Conservation (phyloP, 2,329 filamentous ascomycete species). For the Trichoderma breve region DNA sequence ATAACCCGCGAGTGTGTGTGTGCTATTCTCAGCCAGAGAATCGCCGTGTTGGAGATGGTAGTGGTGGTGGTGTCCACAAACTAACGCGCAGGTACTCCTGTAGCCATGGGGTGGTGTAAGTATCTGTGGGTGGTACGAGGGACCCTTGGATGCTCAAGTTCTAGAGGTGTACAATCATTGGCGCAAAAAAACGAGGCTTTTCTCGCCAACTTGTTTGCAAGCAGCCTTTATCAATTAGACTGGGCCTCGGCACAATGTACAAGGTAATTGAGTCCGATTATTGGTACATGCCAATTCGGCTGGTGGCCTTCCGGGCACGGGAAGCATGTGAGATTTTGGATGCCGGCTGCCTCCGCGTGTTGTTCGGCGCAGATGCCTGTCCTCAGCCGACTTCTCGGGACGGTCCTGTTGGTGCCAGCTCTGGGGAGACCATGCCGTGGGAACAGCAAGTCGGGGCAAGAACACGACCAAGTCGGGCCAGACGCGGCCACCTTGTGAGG, state of each 20-base stretch:
- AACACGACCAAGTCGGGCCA: neutral
- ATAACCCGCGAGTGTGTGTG: conserved; percentile 4
- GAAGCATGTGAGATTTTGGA: conserved; percentile 5
- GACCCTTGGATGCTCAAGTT: neutral
- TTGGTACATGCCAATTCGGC: neutral
- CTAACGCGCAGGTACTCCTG: neutral
- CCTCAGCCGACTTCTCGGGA: neutral
- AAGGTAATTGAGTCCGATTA: neutral
- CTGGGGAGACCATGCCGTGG: neutral
- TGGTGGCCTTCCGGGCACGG: neutral
- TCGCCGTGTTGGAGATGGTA: neutral
- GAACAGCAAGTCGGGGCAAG: neutral
- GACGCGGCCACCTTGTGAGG: conserved; percentile 8
- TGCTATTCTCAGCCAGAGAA: conserved; percentile 12
- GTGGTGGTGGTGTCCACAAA: conserved; percentile 16
- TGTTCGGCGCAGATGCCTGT: conserved; percentile 2
- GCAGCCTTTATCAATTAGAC: neutral
- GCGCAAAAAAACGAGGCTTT: neutral
- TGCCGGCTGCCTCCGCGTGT: conserved; percentile 15
- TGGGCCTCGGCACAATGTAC: neutral
- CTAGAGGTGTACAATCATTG: neutral
- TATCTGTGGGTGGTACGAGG: neutral
- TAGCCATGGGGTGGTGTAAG: conserved; percentile 9
- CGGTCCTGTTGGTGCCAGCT: neutral
- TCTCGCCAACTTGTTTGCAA: neutral